Base-by-base conservation (phyloP, 139 green algal genomes). In the Closterium sp. region DNA sequence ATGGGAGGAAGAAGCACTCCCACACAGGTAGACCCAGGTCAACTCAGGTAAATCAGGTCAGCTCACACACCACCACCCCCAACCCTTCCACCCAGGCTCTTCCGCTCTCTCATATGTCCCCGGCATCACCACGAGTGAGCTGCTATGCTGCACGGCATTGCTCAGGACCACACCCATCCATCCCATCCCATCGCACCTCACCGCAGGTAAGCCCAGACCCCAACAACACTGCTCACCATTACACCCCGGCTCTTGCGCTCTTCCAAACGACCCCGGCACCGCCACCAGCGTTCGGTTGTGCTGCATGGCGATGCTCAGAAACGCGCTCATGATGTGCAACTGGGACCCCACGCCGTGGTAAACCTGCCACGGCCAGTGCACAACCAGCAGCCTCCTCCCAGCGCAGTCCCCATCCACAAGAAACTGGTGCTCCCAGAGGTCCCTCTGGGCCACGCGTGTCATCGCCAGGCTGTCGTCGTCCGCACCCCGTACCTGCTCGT, bases 391-490 rank as follows among this genome's bases (percentile, higher is more conserved):
- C n/a, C 89, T 90, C 21, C 43, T 69, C 12, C 43, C 43, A 12
- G 43, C 43, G 10, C 43, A 69, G 12, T 30, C 87, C n/a, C 89
- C 88, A 10, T 92, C 33, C 5, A 31, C 90, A 25, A 87, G 90
- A 3, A 76, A 34, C 69, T 93, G 90, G 69, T 93, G 88, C 23
- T 34, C 32, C 90, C 90, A 93, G 12, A 93, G 34, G 30, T 91
- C 85, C 9, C 2, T 16, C 33, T 93, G 90, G 16, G 32, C 86
- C n/a, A 16, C 12, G 7, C 86, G 90, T 33, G 90, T 93, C 87
- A 93, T 31, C 9, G 32, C 38, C 10, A 93, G 33, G 87, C 92
- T 93, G 8, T 93, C 90, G 4, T 86, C 86, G 33, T 93, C 86
- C 33, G 86, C 90, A 25, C 90, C 90, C 28, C n/a, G 34, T 43